These are phyloP conservation scores for Cercospora nicotianae DNA, from an alignment of 2,329 filamentous ascomycete genomes.

Conservation along the genomic window DNA sequence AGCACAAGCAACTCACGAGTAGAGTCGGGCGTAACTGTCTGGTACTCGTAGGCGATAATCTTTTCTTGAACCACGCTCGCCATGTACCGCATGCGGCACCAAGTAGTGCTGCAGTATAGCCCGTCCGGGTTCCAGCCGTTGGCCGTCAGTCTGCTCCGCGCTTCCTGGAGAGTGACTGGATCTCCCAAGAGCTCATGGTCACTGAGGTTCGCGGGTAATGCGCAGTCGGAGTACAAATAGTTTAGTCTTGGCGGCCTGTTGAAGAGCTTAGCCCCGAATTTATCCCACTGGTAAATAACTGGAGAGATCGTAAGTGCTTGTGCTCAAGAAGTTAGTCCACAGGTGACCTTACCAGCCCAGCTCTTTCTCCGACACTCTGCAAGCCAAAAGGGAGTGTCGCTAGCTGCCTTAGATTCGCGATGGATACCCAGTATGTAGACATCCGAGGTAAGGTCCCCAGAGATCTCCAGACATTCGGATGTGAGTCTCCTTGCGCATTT, in stretches of 20 bases:
- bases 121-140: constrained; percentile 20
- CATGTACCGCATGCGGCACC: constrained; percentile 19
- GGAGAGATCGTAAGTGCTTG: neutral
- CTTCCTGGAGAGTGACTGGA: constrained; percentile 8
- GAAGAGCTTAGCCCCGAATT: constrained; percentile 25
- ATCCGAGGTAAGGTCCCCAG: constrained; percentile 63
- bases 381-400: constrained; percentile 25
- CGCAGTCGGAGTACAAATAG: constrained; percentile 14
- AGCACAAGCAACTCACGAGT: neutral
- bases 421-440: constrained; percentile 55
- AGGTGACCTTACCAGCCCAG: constrained; percentile 1
- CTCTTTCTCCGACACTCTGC: constrained; percentile 24
- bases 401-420: constrained; percentile 23
- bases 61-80: constrained; percentile 15
- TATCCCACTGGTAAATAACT: constrained; percentile 22
- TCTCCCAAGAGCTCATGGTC: constrained; percentile 12
- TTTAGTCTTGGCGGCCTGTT: constrained; percentile 26
- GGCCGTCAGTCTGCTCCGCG: constrained; percentile 9
- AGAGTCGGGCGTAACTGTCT: neutral
- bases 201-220: constrained; percentile 5
- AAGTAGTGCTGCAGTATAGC: constrained; percentile 18
- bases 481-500: constrained; percentile 15
- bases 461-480: constrained; percentile 18
- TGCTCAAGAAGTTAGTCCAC: neutral
- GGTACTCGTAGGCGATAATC: constrained; percentile 5